A percentile compares a stretch with the other conserved stretches of the same genome.
Conservation (phyloP, 306 rosid species). For the Casuarina equisetifolia region DNA sequence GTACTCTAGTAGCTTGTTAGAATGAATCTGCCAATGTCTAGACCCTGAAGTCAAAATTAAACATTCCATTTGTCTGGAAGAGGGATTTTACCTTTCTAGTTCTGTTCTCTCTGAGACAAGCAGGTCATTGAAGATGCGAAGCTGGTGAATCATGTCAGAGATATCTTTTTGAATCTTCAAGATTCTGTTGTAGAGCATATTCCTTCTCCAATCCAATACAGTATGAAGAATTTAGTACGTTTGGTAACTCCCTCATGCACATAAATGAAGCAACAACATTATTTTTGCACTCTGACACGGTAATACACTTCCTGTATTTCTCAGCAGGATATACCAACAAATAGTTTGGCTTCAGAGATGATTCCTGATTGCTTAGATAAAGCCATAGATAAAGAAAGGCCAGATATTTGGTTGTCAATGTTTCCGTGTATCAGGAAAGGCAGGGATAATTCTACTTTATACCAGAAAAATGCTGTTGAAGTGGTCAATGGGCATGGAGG, state of each 20-base stretch:
- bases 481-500: constrained; percentile 50
- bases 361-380: constrained; percentile 43
- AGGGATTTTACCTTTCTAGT: constrained; percentile 20
- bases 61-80: constrained; percentile 20
- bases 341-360: constrained; percentile 45
- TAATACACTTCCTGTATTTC: constrained; percentile 28
- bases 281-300: background rate
- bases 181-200: constrained; percentile 13
- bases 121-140: constrained; percentile 81
- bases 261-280: constrained; percentile 14
- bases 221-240: constrained; percentile 45
- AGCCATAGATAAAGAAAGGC: constrained; percentile 41
- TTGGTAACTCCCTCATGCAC: constrained; percentile 44
- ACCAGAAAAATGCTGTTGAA: constrained; percentile 52
- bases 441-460: constrained; percentile 35
- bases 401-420: constrained; percentile 39
- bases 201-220: constrained; percentile 28
- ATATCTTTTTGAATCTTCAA: constrained; percentile 57
- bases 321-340: constrained; percentile 44
- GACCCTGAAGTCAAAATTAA: constrained; percentile 4
- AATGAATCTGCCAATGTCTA: background rate
- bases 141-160: constrained; percentile 60
- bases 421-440: constrained; percentile 47
- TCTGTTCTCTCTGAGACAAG: constrained; percentile 27
- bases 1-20: background rate